These are phyloP conservation scores for Ruellia speciosa DNA, from an alignment of 305 asterid species.

Conservation along the genomic window DNA sequence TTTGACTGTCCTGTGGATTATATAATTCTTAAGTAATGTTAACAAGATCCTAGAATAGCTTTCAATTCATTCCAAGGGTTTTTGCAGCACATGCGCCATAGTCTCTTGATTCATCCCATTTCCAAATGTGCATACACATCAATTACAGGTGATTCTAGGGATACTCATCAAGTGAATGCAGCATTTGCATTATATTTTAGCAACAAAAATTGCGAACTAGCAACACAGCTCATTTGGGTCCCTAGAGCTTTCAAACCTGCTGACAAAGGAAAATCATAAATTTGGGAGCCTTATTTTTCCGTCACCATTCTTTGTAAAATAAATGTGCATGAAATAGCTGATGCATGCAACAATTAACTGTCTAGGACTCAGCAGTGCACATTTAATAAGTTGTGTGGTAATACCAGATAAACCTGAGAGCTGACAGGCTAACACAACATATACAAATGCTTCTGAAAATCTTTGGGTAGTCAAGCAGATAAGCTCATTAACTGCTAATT, in stretches of 20 bases:
- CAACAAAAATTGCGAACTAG: neutral
- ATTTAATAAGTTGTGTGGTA: neutral
- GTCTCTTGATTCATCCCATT: too few relatives aligned
- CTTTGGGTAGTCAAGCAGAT: slow-evolving; percentile 1
- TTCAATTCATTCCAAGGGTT: too few relatives aligned
- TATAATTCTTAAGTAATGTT: too few relatives aligned
- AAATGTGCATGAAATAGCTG: too few relatives aligned
- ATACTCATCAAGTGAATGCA: neutral
- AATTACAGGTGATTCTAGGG: too few relatives aligned
- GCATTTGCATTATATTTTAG: neutral
- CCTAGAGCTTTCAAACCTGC: too few relatives aligned
- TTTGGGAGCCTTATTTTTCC: neutral
- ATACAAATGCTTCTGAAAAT: slow-evolving; percentile 8
- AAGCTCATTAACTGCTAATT: slow-evolving; percentile 13
- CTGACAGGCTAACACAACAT: slow-evolving; percentile 12
- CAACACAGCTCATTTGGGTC: neutral
- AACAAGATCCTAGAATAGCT: too few relatives aligned
- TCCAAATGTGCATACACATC: too few relatives aligned
- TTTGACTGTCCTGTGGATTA: too few relatives aligned
- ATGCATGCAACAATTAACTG: neutral
- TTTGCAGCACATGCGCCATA: too few relatives aligned
- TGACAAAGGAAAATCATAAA: neutral
- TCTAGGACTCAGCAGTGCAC: slow-evolving; percentile 1
- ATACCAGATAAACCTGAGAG: neutral
- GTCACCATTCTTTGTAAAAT: too few relatives aligned